Evolutionary conservation across 345 rosid genomes (phyloP).

Genomic region (Erodium maritimum): DNA sequence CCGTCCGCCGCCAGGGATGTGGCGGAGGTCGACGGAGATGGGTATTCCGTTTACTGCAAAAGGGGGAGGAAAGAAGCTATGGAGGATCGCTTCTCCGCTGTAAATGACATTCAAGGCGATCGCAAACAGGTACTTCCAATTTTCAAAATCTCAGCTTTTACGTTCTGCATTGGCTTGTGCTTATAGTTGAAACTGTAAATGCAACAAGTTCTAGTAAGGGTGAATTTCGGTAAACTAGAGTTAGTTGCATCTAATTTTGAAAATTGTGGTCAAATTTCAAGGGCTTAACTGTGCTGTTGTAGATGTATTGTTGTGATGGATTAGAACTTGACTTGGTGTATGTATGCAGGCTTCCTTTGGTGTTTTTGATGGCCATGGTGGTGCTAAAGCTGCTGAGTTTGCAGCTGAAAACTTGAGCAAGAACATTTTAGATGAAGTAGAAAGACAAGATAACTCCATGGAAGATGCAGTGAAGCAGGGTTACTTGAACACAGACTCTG

Average conservation of each 20-base stretch:
- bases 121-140: conserved; percentile 42
- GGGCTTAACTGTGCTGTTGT: no score
- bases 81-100: conserved; percentile 88
- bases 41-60: conserved; percentile 71
- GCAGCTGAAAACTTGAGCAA: conserved; percentile 54
- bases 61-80: conserved; percentile 76
- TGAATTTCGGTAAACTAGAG: no score
- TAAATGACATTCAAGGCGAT: conserved; percentile 42
- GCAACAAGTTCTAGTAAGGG: no score
- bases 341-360: conserved; percentile 58
- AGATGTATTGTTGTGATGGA: not conserved
- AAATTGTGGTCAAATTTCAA: no score
- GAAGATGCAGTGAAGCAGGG: conserved; percentile 58
- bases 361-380: conserved; percentile 88
- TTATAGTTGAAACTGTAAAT: no score
- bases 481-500: conserved; percentile 58
- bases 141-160: not conserved
- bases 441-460: conserved; percentile 26
- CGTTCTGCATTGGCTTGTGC: no score
- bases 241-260: no score
- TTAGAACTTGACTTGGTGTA: not conserved
- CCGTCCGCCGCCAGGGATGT: conserved; percentile 27
- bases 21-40: conserved; percentile 40
- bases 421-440: conserved; percentile 35
- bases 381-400: conserved; percentile 67